Evolutionary conservation across 768 basidiomycete species (phyloP).

Genomic region (Leucosporidium yakuticum): DNA sequence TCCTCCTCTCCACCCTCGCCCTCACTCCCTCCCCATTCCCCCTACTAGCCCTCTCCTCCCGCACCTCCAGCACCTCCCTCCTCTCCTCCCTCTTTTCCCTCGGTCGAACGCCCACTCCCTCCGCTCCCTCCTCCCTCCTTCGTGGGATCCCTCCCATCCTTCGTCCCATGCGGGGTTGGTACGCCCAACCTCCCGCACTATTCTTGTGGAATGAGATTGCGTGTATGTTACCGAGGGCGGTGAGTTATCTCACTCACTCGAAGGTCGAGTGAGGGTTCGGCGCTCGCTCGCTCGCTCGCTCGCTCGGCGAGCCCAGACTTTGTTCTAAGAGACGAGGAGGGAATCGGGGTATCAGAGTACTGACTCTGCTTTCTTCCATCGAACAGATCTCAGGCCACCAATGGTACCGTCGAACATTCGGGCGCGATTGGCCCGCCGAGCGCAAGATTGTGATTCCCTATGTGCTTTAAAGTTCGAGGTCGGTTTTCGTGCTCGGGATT

Average conservation of each 20-base stretch:
- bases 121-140: too few species aligned
- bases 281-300: too few species aligned
- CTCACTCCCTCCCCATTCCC: slow-evolving; percentile 50
- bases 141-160: neutral
- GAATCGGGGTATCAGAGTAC: too few species aligned
- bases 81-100: too few species aligned
- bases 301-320: too few species aligned
- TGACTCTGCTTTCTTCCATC: too few species aligned
- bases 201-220: slow-evolving; percentile 69
- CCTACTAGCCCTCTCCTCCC: slow-evolving; percentile 3
- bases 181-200: slow-evolving; percentile 61
- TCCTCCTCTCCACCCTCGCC: slow-evolving; percentile 56
- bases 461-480: slow-evolving; percentile 52
- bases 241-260: too few species aligned
- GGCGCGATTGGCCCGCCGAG: slow-evolving; percentile 65
- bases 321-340: too few species aligned
- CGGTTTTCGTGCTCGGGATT: too few species aligned
- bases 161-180: slow-evolving; percentile 5
- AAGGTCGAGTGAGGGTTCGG: too few species aligned
- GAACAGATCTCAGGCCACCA: slow-evolving; percentile 52
- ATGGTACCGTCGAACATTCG: slow-evolving; percentile 77
- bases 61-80: too few species aligned
- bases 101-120: too few species aligned
- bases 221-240: slow-evolving; percentile 70
- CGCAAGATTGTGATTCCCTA: slow-evolving; percentile 76